Evolutionary conservation across 225 moss, liverwort and hornwort genomes (phyloP).

Genomic region (Marchantia polymorpha): DNA sequence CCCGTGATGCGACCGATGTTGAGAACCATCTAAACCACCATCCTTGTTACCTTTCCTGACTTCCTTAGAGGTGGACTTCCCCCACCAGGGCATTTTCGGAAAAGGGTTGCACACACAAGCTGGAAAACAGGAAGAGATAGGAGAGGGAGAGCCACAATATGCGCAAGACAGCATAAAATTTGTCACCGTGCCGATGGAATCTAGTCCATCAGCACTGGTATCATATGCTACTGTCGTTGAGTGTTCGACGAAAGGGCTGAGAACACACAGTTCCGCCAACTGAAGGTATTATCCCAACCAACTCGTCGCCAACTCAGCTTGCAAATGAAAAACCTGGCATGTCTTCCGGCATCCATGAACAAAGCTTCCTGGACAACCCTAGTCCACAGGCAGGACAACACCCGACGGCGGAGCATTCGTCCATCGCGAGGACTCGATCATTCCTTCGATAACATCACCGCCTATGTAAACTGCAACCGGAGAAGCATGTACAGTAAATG

Average conservation of each 20-base stretch:
- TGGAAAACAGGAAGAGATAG: slow-evolving; percentile 25
- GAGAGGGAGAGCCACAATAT: slow-evolving; percentile 32
- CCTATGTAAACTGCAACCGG: neutral
- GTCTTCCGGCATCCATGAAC: slow-evolving; percentile 31
- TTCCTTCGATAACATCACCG: neutral
- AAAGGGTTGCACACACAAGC: slow-evolving; percentile 31
- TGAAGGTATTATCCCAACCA: slow-evolving; percentile 23
- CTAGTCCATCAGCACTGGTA: slow-evolving; percentile 41
- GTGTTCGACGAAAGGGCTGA: neutral
- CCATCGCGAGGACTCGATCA: slow-evolving; percentile 1
- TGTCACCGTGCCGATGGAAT: slow-evolving; percentile 38
- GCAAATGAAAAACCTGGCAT: slow-evolving; percentile 18
- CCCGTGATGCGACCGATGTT: slow-evolving; percentile 26
- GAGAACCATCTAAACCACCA: slow-evolving; percentile 59
- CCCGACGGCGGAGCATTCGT: neutral
- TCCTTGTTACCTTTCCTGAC: slow-evolving; percentile 69
- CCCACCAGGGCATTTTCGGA: slow-evolving; percentile 95
- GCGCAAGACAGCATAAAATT: slow-evolving; percentile 45
- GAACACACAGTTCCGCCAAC: slow-evolving; percentile 1
- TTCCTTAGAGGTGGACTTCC: slow-evolving; percentile 61
- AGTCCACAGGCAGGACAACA: neutral
- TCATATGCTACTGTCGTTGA: neutral
- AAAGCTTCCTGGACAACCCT: neutral
- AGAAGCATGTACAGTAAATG: neutral
- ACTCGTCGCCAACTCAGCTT: slow-evolving; percentile 24